Conservation (phyloP, 1,139 yeast genomes). For the Fermentozyma sake region DNA sequence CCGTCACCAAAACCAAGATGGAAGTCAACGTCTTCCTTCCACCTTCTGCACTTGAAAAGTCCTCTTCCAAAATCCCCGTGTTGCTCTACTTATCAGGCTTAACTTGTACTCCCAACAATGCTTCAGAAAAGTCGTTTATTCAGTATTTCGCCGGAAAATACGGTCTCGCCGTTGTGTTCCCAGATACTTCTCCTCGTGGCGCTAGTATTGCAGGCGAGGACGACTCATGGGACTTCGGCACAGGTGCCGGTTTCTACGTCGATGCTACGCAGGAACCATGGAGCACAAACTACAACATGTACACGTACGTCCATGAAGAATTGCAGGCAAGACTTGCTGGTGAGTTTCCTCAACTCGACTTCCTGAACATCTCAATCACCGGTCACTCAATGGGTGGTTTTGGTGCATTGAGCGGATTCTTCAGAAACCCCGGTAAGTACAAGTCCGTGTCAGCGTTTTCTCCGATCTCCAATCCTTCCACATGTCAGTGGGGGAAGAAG, state of each 20-base stretch:
- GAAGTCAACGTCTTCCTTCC: conserved; percentile 82
- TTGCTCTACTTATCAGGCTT: conserved; percentile 81
- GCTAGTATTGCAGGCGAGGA: conserved; percentile 78
- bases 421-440: conserved; percentile 70
- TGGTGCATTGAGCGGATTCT: conserved; percentile 80
- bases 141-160: conserved; percentile 75
- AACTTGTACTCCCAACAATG: conserved; percentile 92
- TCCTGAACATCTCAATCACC: conserved; percentile 62
- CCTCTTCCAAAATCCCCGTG: conserved; percentile 54
- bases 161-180: conserved; percentile 86
- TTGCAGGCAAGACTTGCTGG: conserved; percentile 48
- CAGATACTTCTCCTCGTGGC: conserved; percentile 98
- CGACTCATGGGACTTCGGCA: conserved; percentile 84
- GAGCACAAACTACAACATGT: conserved; percentile 76
- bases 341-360: conserved; percentile 51
- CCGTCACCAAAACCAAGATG: conserved; percentile 66
- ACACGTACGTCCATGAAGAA: conserved; percentile 74
- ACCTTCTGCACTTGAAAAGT: conserved; percentile 19
- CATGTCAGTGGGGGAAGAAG: conserved; percentile 79
- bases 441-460: conserved; percentile 87
- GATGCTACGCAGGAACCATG: conserved; percentile 77
- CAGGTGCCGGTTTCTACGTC: conserved; percentile 93
- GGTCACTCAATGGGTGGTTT: conserved; percentile 99
- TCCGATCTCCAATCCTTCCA: conserved; percentile 78
- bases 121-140: conserved; percentile 90